Conservation (phyloP, 75 land plant genomes). For the Gnetum montanum region DNA sequence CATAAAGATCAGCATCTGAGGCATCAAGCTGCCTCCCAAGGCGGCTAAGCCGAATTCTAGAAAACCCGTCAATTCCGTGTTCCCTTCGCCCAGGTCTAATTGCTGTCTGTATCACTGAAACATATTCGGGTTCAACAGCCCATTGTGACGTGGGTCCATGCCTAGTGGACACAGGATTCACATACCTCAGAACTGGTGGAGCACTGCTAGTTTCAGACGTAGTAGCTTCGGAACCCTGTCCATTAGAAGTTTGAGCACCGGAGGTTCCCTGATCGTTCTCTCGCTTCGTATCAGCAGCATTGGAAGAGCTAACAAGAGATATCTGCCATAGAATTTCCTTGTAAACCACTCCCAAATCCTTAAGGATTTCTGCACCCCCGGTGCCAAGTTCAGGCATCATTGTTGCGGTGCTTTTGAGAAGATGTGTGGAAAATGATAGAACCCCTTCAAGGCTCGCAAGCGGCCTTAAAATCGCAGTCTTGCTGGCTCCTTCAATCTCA, state of each 20-base stretch:
- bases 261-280: constrained; percentile 39
- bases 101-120: constrained; percentile 55
- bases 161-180: constrained; percentile 57
- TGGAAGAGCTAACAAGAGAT: constrained; percentile 49
- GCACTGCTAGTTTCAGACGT: constrained; percentile 40
- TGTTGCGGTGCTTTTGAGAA: constrained; percentile 57
- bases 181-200: constrained; percentile 42
- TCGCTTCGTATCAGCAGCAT: constrained; percentile 40
- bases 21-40: constrained; percentile 53
- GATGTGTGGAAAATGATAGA: constrained; percentile 51
- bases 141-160: constrained; percentile 42
- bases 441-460: constrained; percentile 73
- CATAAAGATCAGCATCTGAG: constrained; percentile 41
- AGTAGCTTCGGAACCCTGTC: constrained; percentile 46
- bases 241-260: constrained; percentile 20
- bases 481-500: constrained; percentile 28
- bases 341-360: constrained; percentile 60
- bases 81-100: constrained; percentile 31
- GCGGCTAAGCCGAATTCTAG: constrained; percentile 58
- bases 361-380: constrained; percentile 62
- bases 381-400: constrained; percentile 71
- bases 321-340: constrained; percentile 85
- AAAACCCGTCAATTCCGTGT: constrained; percentile 50
- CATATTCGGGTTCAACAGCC: constrained; percentile 59
- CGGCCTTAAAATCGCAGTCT: constrained; percentile 33